Base-by-base conservation (phyloP, 148 eudicot species). In the Salicornia ramosissima region DNA sequence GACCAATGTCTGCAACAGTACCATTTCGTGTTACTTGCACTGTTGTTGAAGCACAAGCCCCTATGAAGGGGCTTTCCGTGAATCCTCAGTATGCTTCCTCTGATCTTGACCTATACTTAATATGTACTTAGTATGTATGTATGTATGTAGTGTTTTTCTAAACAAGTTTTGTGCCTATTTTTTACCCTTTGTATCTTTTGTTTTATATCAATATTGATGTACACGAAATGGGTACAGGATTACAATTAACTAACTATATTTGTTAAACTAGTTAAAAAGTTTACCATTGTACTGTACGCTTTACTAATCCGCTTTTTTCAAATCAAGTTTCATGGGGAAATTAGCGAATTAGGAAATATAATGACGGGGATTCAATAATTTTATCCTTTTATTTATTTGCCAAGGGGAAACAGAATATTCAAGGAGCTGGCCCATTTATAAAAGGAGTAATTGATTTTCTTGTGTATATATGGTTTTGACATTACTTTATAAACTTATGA, bases 21-120 rank as follows among this genome's bases (percentile, higher is more conserved):
- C 98, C 98, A 64, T 76, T 66, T 64, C 87, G 90, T 70, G 98
- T 94, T 59, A 87, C 96, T 18, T 94, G 98, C 80, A 84, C 85
- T 67, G 97, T 94, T 68, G 84, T 83, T 71, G 92, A 90, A 75
- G 92, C 98, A 60, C 90, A 81, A 64, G 73, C 82, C 65, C 84
- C 85, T 67, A 80, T 83, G 74, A 94, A 88, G 82, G 97, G 95
- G 33, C 76, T 87, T 66, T 85, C 89, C 53, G 90, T 83, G 11
- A 84, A 87, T 64, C 84, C 95, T 40, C 96, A 86, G 96, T 93
- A 86, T 64, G 95, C 54, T 63, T 47, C 54, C 59, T 3, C 30
- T 21, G 31, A 16, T 63, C 43, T 45, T 43, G 6, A 16, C 33
- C 26, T 36, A 2, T 24, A 36, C 8, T 3, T 36, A 36, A n/a